These are phyloP conservation scores for Claviceps sp. DNA, from an alignment of 2,329 filamentous ascomycete genomes.

Conservation along the genomic window DNA sequence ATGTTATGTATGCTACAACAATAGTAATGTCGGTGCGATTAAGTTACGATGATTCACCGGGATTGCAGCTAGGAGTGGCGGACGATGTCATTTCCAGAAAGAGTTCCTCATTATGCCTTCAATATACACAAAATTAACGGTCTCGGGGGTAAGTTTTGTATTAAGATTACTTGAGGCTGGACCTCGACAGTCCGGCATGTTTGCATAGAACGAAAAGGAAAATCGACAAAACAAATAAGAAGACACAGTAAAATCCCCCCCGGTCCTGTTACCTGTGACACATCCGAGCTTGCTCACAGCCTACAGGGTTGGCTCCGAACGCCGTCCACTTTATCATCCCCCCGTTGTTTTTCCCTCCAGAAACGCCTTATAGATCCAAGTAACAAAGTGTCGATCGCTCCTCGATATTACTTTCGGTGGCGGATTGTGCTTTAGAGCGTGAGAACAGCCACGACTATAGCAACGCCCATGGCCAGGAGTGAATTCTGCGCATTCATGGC, in stretches of 20 bases:
- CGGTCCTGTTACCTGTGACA: background rate
- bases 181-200: background rate
- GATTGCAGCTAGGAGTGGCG: background rate
- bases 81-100: background rate
- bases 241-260: no score
- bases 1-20: background rate
- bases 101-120: background rate
- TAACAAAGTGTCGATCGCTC: background rate
- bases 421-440: background rate
- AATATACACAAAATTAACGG: background rate
- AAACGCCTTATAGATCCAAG: background rate
- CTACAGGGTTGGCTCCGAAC: background rate
- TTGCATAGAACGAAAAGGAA: background rate
- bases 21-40: background rate
- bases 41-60: background rate
- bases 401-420: background rate
- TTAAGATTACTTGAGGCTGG: background rate
- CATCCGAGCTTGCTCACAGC: background rate
- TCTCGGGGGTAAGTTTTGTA: background rate
- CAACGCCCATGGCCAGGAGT: constrained; percentile 6
- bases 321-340: background rate
- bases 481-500: constrained; percentile 4
- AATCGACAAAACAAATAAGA: no score
- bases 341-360: background rate
- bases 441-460: constrained; percentile 5